Conservation (phyloP, 768 basidiomycete species). For the Leccinum sublutescens region DNA sequence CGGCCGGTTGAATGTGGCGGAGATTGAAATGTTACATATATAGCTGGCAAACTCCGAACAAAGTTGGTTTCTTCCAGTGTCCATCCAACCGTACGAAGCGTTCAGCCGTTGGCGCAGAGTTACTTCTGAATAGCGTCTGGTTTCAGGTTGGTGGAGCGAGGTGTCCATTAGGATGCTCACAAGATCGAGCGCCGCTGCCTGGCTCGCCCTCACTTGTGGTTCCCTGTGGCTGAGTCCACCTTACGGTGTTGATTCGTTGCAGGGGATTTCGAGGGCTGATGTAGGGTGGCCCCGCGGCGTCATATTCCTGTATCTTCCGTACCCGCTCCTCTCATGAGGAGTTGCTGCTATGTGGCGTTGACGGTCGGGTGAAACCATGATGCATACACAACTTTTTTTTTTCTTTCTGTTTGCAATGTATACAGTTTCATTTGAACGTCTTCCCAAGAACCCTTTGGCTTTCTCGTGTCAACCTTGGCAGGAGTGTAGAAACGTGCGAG, state of each 20-base stretch:
- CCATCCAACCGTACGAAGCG: slow-evolving; percentile 68
- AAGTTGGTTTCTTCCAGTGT: slow-evolving; percentile 47
- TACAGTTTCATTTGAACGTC: not conserved
- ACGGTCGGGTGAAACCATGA: slow-evolving; percentile 85
- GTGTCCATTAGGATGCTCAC: slow-evolving; percentile 52
- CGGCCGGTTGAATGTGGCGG: slow-evolving; percentile 19
- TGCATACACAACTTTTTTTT: slow-evolving; percentile 45
- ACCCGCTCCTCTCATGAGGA: slow-evolving; percentile 38
- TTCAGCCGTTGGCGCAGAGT: slow-evolving; percentile 44
- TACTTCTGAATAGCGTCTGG: slow-evolving; percentile 54
- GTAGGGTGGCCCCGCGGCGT: slow-evolving; percentile 50
- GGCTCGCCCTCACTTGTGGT: slow-evolving; percentile 35
- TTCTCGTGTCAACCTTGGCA: not conserved
- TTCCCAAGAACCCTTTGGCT: not conserved
- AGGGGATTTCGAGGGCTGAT: slow-evolving; percentile 40
- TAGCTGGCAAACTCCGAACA: slow-evolving; percentile 25
- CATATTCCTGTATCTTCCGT: slow-evolving; percentile 85
- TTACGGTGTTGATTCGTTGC: slow-evolving; percentile 53
- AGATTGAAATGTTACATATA: slow-evolving; percentile 31
- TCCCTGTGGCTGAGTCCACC: slow-evolving; percentile 46
- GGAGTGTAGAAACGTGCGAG: not conserved
- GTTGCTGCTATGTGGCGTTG: slow-evolving; percentile 61
- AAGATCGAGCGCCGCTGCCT: slow-evolving; percentile 40
- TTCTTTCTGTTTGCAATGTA: not conserved
- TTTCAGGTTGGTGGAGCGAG: slow-evolving; percentile 82